These are phyloP conservation scores for Petrea volubilis DNA, from an alignment of 257 asterid genomes.

Conservation along the genomic window DNA sequence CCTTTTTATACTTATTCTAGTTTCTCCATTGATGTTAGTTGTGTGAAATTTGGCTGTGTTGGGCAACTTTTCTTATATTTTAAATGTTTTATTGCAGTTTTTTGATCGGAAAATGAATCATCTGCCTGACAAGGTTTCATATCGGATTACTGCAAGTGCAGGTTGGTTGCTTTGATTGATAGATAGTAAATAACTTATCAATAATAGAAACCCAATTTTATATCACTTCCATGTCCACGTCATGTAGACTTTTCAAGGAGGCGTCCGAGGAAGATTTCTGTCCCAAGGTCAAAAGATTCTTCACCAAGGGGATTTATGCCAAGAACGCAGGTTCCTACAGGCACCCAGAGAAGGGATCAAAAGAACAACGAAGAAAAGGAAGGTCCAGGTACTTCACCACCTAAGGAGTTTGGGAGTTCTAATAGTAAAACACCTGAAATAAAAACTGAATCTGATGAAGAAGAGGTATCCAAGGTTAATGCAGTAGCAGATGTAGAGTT, in stretches of 20 bases:
- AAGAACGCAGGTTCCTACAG: constrained; percentile 57
- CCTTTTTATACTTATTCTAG: neutral
- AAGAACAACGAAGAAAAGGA: constrained; percentile 57
- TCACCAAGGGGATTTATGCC: constrained; percentile 69
- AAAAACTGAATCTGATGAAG: constrained; percentile 32
- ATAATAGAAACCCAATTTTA: neutral
- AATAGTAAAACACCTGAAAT: constrained; percentile 38
- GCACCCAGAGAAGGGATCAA: constrained; percentile 58
- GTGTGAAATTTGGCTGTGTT: neutral
- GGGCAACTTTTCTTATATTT: neutral
- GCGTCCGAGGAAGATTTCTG: constrained; percentile 52
- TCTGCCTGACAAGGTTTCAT: constrained; percentile 33
- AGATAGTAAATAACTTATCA: neutral
- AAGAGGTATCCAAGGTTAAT: constrained; percentile 30
- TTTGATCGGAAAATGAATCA: constrained; percentile 44
- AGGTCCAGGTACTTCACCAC: constrained; percentile 33
- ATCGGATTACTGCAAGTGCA: constrained; percentile 65
- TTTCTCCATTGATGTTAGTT: constrained; percentile 5
- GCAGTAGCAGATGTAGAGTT: constrained; percentile 35
- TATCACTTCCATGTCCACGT: constrained; percentile 15
- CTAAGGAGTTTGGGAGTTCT: constrained; percentile 40
- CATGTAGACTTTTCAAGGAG: constrained; percentile 73
- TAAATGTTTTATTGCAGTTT: constrained; percentile 47
- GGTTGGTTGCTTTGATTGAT: constrained; percentile 54
- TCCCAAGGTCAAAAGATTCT: constrained; percentile 56